A percentile compares a stretch with the other conserved stretches of the same genome.
Evolutionary conservation across 2,329 filamentous ascomycete genomes (phyloP).

Genomic region (Alternaria angustiovoidea): DNA sequence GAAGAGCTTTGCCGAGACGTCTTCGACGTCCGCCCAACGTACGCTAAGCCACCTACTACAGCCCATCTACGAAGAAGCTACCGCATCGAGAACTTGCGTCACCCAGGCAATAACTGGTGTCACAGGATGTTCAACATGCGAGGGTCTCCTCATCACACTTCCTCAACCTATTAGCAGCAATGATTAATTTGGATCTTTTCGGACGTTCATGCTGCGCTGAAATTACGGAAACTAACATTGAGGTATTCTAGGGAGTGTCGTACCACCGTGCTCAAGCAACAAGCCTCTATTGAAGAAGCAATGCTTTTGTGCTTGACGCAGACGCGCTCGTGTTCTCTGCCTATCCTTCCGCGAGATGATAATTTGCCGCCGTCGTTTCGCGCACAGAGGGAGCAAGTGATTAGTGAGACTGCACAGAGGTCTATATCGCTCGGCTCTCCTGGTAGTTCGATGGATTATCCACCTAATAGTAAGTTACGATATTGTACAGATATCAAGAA

Average conservation of each 20-base stretch:
- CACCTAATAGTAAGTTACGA: constrained; percentile 20
- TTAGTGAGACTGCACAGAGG: neutral
- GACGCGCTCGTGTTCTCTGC: neutral
- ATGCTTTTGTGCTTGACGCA: neutral
- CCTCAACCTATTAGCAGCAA: neutral
- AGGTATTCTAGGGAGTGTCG: neutral
- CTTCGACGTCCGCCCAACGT: constrained; percentile 8
- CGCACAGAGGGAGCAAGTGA: neutral
- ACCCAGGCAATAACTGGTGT: constrained; percentile 8
- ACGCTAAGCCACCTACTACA: constrained; percentile 7
- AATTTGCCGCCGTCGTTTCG: constrained; percentile 1
- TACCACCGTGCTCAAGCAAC: neutral
- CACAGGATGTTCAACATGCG: neutral
- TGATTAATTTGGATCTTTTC: neutral
- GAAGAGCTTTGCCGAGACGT: constrained; percentile 24
- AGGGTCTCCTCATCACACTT: neutral
- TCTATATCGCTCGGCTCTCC: neutral
- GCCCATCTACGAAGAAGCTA: constrained; percentile 4
- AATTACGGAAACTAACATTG: constrained; percentile 1
- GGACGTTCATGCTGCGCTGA: neutral
- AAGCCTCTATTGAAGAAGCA: neutral
- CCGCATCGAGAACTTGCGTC: constrained; percentile 9
- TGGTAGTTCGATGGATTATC: constrained; percentile 7
- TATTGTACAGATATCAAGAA: neutral
- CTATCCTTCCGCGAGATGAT: constrained; percentile 1